phyloP scores from a whole-genome alignment of 179 eudicot species.

The Silene coronaria region DNA sequence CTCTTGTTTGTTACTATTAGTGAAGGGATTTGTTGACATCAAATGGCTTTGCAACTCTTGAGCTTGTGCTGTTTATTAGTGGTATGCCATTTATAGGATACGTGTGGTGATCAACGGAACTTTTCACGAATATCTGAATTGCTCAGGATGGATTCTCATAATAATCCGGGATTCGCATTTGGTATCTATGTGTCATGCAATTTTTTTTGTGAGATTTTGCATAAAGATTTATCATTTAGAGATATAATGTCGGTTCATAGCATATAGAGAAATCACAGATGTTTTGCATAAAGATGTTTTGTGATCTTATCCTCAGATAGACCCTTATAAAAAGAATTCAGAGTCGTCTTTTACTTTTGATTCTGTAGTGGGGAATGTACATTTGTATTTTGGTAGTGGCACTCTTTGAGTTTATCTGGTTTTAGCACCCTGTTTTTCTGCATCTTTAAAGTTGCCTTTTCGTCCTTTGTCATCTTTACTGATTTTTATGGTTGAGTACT shows the following conservation, averaged over 20 bases:
- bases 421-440: background rate
- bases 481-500: background rate
- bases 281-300: background rate
- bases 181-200: no score
- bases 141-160: background rate
- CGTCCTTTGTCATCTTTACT: background rate
- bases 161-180: no score
- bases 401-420: background rate
- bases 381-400: background rate
- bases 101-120: background rate
- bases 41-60: background rate
- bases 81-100: background rate
- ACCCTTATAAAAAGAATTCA: background rate
- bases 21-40: background rate
- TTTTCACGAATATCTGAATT: background rate
- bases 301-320: background rate
- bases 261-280: background rate
- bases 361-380: background rate
- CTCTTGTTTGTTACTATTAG: background rate
- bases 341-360: background rate
- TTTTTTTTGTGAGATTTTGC: no score
- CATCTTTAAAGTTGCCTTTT: background rate
- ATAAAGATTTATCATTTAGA: no score
- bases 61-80: background rate
- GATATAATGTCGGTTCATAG: background rate